Conservation (phyloP, 306 rosid species). For the Malus sylvestris region DNA sequence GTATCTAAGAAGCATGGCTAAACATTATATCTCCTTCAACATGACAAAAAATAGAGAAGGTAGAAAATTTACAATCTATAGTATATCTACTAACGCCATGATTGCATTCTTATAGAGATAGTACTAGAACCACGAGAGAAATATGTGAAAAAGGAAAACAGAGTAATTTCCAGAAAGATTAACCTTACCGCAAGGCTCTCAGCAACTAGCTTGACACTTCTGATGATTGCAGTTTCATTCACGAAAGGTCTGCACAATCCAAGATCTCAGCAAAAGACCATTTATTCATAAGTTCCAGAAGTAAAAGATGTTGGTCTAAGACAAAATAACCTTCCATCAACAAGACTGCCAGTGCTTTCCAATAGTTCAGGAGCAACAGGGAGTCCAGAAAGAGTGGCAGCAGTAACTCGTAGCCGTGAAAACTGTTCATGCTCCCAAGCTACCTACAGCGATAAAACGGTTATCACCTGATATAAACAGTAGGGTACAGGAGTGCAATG, state of each 20-base stretch:
- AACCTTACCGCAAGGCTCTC: slow-evolving; percentile 90
- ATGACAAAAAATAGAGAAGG: background rate
- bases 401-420: slow-evolving; percentile 95
- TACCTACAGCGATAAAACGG: slow-evolving; percentile 65
- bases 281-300: background rate
- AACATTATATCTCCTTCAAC: background rate
- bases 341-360: slow-evolving; percentile 80
- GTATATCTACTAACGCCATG: background rate
- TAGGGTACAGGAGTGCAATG: background rate
- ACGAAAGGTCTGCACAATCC: slow-evolving; percentile 58
- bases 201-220: slow-evolving; percentile 83
- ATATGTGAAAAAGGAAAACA: background rate
- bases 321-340: slow-evolving; percentile 67
- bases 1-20: background rate
- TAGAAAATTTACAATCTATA: background rate
- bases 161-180: background rate
- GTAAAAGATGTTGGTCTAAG: background rate
- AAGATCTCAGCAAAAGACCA: slow-evolving; percentile 32
- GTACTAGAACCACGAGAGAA: background rate
- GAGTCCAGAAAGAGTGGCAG: slow-evolving; percentile 84
- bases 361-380: slow-evolving; percentile 75
- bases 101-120: background rate
- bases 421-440: slow-evolving; percentile 99
- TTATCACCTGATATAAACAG: slow-evolving; percentile 28
- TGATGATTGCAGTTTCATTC: slow-evolving; percentile 57